Percentiles rank a stretch among this genome's conserved stretches.
These are phyloP conservation scores for Pseudogymnoascus sp. DNA, from an alignment of 2,329 filamentous ascomycete genomes.

Conservation along the genomic window DNA sequence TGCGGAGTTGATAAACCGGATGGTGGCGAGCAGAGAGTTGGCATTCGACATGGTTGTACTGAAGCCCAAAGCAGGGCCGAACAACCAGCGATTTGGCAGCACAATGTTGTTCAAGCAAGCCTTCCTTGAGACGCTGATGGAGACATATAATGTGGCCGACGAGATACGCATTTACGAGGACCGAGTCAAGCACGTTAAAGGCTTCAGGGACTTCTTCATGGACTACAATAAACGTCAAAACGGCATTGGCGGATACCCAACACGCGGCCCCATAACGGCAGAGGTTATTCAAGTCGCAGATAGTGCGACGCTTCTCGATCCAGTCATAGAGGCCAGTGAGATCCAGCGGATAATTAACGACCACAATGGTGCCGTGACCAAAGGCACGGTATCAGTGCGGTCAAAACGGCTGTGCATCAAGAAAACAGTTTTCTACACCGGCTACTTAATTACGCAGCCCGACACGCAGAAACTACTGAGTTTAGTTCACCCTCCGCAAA, in stretches of 20 bases:
- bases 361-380: conserved; percentile 59
- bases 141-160: conserved; percentile 75
- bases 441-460: conserved; percentile 68
- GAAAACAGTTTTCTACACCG: conserved; percentile 84
- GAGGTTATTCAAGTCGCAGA: conserved; percentile 86
- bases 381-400: conserved; percentile 25
- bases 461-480: conserved; percentile 65
- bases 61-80: conserved; percentile 76
- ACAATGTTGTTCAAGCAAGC: conserved; percentile 92
- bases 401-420: conserved; percentile 58
- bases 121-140: conserved; percentile 70
- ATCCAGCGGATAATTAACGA: conserved; percentile 83
- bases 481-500: conserved; percentile 56
- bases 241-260: conserved; percentile 39
- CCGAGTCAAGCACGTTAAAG: conserved; percentile 59
- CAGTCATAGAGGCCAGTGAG: conserved; percentile 69
- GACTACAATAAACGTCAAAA: conserved; percentile 58
- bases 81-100: conserved; percentile 65
- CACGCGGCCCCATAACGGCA: conserved; percentile 57
- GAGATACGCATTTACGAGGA: conserved; percentile 73
- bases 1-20: conserved; percentile 69
- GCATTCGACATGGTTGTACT: conserved; percentile 83
- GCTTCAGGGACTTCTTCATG: conserved; percentile 76
- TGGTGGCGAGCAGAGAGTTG: conserved; percentile 66
- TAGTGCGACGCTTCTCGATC: conserved; percentile 62